Evolutionary conservation across 2,329 filamentous ascomycete species (phyloP).

Genomic region (Diaporthe helianthi): DNA sequence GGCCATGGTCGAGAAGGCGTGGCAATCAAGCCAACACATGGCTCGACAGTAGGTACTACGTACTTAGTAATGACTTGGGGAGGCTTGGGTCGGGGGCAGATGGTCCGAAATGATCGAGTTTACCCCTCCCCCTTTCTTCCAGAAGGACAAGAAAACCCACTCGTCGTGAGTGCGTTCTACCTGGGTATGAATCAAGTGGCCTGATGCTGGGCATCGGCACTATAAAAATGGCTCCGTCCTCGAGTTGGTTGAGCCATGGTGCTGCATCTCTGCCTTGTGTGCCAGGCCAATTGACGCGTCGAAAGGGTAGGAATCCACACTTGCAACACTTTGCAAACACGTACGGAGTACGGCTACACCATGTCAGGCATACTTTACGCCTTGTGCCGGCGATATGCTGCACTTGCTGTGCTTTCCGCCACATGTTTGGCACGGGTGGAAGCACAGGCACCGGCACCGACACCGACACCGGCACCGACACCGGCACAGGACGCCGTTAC

Average conservation of each 20-base stretch:
- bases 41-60: too few relatives aligned
- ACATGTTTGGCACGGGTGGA: background rate
- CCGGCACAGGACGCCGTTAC: background rate
- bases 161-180: too few relatives aligned
- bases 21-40: too few relatives aligned
- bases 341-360: too few relatives aligned
- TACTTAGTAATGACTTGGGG: too few relatives aligned
- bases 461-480: background rate
- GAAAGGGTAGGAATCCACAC: too few relatives aligned
- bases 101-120: background rate
- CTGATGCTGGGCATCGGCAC: background rate
- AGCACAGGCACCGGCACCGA: constrained; percentile 3
- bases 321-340: too few relatives aligned
- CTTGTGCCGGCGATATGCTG: background rate
- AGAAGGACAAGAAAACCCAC: background rate
- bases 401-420: background rate
- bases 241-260: background rate
- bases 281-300: too few relatives aligned
- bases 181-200: too few relatives aligned
- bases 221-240: constrained; percentile 2
- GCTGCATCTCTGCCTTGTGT: background rate
- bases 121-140: too few relatives aligned
- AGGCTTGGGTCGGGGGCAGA: constrained; percentile 9
- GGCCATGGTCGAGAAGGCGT: too few relatives aligned
- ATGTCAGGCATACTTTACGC: background rate